A percentile compares a stretch with the other conserved stretches of the same genome.
Conservation (phyloP, 495 filamentous ascomycete species). For the Haplographium delicatum region DNA sequence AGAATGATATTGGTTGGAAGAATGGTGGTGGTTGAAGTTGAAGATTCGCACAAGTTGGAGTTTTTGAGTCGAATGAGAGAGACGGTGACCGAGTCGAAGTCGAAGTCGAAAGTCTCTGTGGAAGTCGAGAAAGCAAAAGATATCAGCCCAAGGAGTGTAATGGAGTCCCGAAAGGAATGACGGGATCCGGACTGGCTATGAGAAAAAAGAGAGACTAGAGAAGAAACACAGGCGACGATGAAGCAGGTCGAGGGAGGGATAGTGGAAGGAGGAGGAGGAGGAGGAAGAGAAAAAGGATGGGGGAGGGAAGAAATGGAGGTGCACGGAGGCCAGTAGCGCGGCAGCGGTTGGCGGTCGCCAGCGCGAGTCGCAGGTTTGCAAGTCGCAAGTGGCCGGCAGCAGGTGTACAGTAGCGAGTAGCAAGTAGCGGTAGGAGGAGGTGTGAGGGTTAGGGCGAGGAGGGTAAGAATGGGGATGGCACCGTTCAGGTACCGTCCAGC, state of each 20-base stretch:
- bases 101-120: not conserved
- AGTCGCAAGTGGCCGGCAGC: too few species aligned
- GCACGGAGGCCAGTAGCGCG: too few species aligned
- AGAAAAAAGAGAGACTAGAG: conserved; percentile 15
- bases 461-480: too few species aligned
- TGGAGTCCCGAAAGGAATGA: conserved; percentile 26
- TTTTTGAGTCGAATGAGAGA: conserved; percentile 16
- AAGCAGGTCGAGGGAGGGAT: conserved; percentile 1
- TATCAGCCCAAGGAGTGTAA: conserved; percentile 28
- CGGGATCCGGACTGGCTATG: conserved; percentile 21
- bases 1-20: conserved; percentile 17
- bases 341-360: too few species aligned
- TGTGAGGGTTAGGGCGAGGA: too few species aligned
- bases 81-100: too few species aligned
- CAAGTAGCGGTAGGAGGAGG: too few species aligned
- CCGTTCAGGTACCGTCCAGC: too few species aligned
- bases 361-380: too few species aligned
- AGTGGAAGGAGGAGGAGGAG: conserved; percentile 12
- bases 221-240: conserved; percentile 11
- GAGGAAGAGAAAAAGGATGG: conserved; percentile 8
- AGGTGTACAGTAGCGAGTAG: too few species aligned
- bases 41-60: conserved; percentile 10
- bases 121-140: conserved; percentile 2
- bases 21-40: not conserved
- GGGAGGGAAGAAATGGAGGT: not conserved